These are phyloP conservation scores for Aegilops umbellulata DNA, from an alignment of 176 grass and related monocot species.

Conservation along the genomic window DNA sequence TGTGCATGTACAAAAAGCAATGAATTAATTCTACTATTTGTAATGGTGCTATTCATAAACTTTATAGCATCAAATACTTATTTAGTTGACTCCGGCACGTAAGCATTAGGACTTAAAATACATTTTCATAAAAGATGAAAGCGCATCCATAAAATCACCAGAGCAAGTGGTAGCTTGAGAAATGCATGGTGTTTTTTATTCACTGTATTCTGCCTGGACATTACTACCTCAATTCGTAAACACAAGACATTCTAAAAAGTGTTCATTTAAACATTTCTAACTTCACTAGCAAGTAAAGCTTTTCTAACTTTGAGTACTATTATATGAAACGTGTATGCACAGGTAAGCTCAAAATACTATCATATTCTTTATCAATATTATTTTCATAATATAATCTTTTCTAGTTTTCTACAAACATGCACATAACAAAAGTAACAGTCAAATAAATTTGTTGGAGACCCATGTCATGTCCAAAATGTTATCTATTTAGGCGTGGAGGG, in stretches of 20 bases:
- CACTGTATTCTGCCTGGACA: background rate
- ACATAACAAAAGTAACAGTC: no score
- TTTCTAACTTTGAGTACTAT: background rate
- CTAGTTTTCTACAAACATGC: no score
- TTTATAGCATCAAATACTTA: background rate
- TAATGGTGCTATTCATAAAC: background rate
- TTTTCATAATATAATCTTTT: no score
- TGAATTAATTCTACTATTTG: background rate
- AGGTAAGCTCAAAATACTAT: background rate
- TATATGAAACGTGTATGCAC: background rate
- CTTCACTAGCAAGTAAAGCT: no score
- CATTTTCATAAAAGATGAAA: background rate
- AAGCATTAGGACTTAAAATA: background rate
- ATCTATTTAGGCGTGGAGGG: background rate
- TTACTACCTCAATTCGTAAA: background rate
- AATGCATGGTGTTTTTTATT: background rate
- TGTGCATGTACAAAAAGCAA: constrained; percentile 23
- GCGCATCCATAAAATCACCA: background rate
- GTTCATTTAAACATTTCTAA: background rate
- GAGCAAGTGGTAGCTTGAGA: background rate
- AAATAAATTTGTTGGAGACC: no score
- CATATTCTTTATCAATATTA: no score
- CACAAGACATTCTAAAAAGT: background rate
- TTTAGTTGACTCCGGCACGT: background rate
- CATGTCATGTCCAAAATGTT: no score